These are phyloP conservation scores for Saccharomyces mikatae DNA, from an alignment of 805 yeast genomes.

Conservation along the genomic window DNA sequence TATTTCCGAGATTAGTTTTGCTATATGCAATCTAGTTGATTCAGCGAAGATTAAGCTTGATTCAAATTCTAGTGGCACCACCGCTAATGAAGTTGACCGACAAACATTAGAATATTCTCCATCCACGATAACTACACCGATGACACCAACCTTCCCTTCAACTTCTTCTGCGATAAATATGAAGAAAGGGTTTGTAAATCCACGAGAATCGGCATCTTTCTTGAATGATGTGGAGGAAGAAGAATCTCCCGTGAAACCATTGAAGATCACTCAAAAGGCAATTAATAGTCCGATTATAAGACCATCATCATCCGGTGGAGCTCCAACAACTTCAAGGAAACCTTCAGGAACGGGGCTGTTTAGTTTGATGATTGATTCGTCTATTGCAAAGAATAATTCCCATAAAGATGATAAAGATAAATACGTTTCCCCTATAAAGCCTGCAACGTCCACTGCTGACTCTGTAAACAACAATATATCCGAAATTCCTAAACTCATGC, in stretches of 20 bases:
- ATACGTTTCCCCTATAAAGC: neutral
- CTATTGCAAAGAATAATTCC: neutral
- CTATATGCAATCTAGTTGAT: conserved; percentile 50
- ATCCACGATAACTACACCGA: neutral
- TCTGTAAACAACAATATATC: neutral
- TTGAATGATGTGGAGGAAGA: conserved; percentile 6
- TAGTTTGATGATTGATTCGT: conserved; percentile 13
- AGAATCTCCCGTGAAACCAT: conserved; percentile 52
- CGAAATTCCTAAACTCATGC: conserved; percentile 2
- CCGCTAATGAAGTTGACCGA: neutral
- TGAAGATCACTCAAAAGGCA: conserved; percentile 53
- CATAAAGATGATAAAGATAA: neutral
- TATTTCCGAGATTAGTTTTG: conserved; percentile 60
- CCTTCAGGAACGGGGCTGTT: conserved; percentile 24
- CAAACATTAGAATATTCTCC: neutral
- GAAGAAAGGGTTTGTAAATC: neutral
- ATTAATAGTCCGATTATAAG: conserved; percentile 5
- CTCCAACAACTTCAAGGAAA: conserved; percentile 12
- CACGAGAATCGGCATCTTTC: neutral
- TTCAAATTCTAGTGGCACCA: neutral
- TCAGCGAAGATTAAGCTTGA: conserved; percentile 6
- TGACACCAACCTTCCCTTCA: neutral
- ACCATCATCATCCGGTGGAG: neutral
- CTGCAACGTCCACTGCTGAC: neutral
- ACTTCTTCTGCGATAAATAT: neutral